Evolutionary conservation across 768 basidiomycete genomes (phyloP).

Genomic region (Leccinum pellstonianum): DNA sequence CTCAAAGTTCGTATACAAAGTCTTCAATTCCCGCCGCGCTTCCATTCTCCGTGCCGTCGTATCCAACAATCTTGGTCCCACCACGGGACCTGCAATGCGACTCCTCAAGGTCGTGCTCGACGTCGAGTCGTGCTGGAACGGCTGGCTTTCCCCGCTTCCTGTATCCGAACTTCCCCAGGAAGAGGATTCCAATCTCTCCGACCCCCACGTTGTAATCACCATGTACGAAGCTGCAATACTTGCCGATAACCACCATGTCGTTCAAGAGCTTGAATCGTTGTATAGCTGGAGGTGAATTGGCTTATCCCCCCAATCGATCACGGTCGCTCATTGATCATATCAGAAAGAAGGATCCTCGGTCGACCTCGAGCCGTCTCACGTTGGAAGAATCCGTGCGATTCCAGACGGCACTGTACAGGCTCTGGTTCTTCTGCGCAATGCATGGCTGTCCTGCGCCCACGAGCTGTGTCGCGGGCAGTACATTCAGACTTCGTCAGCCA

Average conservation of each 20-base stretch:
- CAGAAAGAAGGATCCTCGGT: conserved; percentile 40
- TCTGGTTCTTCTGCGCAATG: conserved; percentile 21
- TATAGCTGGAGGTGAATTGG: conserved; percentile 23
- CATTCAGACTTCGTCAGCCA: conserved; percentile 4
- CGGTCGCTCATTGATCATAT: conserved; percentile 4
- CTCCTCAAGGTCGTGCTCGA: conserved; percentile 16
- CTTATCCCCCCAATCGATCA: background rate
- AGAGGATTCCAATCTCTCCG: background rate
- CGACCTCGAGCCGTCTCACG: conserved; percentile 31
- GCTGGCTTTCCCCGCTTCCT: conserved; percentile 9
- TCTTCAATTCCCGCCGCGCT: conserved; percentile 11
- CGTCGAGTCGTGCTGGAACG: conserved; percentile 17
- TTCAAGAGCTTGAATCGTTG: conserved; percentile 15
- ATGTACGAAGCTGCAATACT: conserved; percentile 12
- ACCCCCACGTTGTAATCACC: background rate
- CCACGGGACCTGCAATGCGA: conserved; percentile 10
- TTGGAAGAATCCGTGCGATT: conserved; percentile 34
- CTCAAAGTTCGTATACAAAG: conserved; percentile 19
- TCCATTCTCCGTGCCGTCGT: conserved; percentile 16
- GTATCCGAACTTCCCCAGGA: conserved; percentile 13
- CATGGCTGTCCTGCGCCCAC: conserved; percentile 16
- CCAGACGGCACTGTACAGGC: conserved; percentile 29
- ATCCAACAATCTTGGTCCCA: conserved; percentile 16
- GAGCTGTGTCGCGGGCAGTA: conserved; percentile 9
- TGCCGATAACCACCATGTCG: conserved; percentile 14